A percentile compares a stretch with the other conserved stretches of the same genome.
These are phyloP conservation scores for Phaeosphaeria sp. DNA, from an alignment of 2,329 filamentous ascomycete genomes.

Conservation along the genomic window DNA sequence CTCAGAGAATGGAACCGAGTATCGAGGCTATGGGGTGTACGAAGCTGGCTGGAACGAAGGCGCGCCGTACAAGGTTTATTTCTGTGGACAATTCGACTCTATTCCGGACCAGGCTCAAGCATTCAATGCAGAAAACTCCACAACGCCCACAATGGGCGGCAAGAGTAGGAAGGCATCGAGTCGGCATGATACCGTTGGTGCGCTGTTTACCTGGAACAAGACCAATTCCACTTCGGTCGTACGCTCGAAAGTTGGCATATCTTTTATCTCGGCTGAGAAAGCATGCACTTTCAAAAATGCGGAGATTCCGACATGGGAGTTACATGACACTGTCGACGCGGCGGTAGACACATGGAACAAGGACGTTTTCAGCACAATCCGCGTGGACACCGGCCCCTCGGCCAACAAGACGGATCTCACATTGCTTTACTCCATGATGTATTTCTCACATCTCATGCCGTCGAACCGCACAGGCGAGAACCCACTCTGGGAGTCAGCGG, in stretches of 20 bases:
- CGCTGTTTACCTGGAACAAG: slow-evolving; percentile 55
- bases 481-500: slow-evolving; percentile 66
- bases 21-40: slow-evolving; percentile 34
- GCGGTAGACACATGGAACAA: slow-evolving; percentile 53
- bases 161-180: slow-evolving; percentile 11
- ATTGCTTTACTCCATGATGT: slow-evolving; percentile 71
- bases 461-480: slow-evolving; percentile 76
- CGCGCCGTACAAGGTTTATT: slow-evolving; percentile 34
- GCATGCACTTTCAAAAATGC: slow-evolving; percentile 54
- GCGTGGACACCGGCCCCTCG: slow-evolving; percentile 61
- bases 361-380: slow-evolving; percentile 62
- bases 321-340: slow-evolving; percentile 46
- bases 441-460: slow-evolving; percentile 72
- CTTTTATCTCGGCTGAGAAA: slow-evolving; percentile 56
- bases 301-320: slow-evolving; percentile 52
- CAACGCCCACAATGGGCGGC: slow-evolving; percentile 15
- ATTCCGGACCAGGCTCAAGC: slow-evolving; percentile 46
- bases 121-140: slow-evolving; percentile 51
- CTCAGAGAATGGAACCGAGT: slow-evolving; percentile 26
- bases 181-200: slow-evolving; percentile 55
- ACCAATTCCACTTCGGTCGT: slow-evolving; percentile 38
- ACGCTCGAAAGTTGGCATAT: slow-evolving; percentile 57
- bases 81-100: slow-evolving; percentile 37
- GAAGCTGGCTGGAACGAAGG: slow-evolving; percentile 41
- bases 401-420: slow-evolving; percentile 60